Evolutionary conservation across 2,329 filamentous ascomycete genomes (phyloP), one percentile per base, ranked within the genome.

Genomic region (Verticillium klebahnii): DNA sequence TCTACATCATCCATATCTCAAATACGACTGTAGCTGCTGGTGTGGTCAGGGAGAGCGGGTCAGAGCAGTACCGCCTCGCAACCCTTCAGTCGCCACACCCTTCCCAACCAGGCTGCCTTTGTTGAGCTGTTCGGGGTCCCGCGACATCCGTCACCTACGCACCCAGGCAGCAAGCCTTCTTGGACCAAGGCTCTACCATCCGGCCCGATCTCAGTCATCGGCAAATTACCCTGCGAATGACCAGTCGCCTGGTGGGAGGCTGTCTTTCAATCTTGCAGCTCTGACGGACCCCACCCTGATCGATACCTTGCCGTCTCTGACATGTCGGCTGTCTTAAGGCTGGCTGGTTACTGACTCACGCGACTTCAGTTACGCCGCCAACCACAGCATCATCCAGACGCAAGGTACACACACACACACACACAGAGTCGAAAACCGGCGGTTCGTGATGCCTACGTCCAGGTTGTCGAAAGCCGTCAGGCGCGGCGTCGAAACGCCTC

Each of bases 401-500:
- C n/a, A 9, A 45, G 17, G 17, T n/a, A n/a, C 39, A 29, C 29
- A 29, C 29, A 23, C 25, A 25, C 29, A 29, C 29, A 29, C 29
- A 6, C n/a, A n/a, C 3, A 45, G 17, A 23, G 19, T 23, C 6
- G 37, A 25, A 52, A 19, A 25, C 19, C 17, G 8, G 8, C 19
- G 12, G 8, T 23, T 23, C 45, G n/a, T 6, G 19, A 52, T 52
- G 45, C 19, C 45, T 14, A 23, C 45, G n/a, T 52, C 19, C 8
- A 12, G 45, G 45, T n/a, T 52, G n/a, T 52, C 45, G n/a, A 52
- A 52, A 23, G 45, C 45, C 8, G 45, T 64, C 60, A 64, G 64
- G 62, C 62, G 62, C 58, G 62, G 58, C 50, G 57, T 62, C 52
- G 60, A 62, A 54, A 65, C 60, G 39, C 60, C 45, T 25, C 62